Percentiles rank a stretch among this genome's conserved stretches.
phyloP scores from a whole-genome alignment of 139 green algal genomes.

The Penium margaritaceum region DNA sequence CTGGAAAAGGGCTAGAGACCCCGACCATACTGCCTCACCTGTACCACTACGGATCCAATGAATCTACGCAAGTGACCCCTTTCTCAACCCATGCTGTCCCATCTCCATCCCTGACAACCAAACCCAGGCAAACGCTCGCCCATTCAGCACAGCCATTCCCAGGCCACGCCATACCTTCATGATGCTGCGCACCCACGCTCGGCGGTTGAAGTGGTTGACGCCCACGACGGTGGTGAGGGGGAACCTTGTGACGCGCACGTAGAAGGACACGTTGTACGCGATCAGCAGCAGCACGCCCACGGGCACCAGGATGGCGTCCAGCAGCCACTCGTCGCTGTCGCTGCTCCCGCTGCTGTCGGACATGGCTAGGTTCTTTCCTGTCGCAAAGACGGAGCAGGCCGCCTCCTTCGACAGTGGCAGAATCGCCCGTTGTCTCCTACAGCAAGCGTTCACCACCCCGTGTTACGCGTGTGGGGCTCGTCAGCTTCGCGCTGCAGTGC shows the following conservation, averaged over 20 bases:
- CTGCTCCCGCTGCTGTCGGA: not conserved
- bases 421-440: too few species aligned
- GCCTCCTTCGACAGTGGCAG: too few species aligned
- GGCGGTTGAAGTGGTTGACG: conserved; percentile 9
- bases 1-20: not conserved
- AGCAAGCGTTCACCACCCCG: too few species aligned
- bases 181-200: conserved; percentile 21
- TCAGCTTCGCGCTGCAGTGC: too few species aligned
- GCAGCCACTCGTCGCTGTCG: not conserved
- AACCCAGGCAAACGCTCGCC: not conserved
- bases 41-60: not conserved
- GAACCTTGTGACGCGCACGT: not conserved
- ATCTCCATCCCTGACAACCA: not conserved
- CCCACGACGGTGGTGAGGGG: conserved; percentile 20
- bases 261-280: conserved; percentile 1
- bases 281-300: not conserved
- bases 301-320: conserved; percentile 5
- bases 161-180: conserved; percentile 7
- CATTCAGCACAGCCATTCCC: too few species aligned
- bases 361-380: too few species aligned
- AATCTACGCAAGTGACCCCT: not conserved
- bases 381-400: too few species aligned
- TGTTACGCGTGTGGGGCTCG: too few species aligned
- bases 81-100: not conserved
- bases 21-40: too few species aligned